Percentiles rank a stretch among this genome's conserved stretches.
Evolutionary conservation across 495 filamentous ascomycete genomes (phyloP).

Genomic region (Aspergillus haitiensis): DNA sequence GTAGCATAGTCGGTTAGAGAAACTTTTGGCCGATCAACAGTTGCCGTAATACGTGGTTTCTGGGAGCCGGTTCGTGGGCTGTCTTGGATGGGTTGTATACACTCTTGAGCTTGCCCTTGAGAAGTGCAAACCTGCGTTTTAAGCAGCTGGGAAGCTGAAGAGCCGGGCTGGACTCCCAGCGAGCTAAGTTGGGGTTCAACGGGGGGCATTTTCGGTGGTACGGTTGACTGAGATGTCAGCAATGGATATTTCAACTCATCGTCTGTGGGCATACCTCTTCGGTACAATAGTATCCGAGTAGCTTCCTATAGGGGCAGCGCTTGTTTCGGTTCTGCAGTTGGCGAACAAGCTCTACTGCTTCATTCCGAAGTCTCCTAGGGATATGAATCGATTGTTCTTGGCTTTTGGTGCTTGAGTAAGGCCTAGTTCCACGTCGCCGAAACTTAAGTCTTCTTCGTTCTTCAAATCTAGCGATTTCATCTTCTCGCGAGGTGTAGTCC

Average conservation of each 20-base stretch:
- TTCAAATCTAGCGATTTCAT: constrained; percentile 63
- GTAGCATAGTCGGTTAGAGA: constrained; percentile 71
- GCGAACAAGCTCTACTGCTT: constrained; percentile 55
- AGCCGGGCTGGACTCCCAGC: constrained; percentile 11
- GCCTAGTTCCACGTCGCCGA: not conserved
- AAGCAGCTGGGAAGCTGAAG: constrained; percentile 20
- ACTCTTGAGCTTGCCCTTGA: not conserved
- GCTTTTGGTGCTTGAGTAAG: constrained; percentile 12
- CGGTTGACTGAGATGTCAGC: constrained; percentile 30
- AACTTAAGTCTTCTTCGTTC: constrained; percentile 10
- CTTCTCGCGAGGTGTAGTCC: constrained; percentile 79
- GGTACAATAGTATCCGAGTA: constrained; percentile 83
- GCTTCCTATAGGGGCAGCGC: constrained; percentile 71
- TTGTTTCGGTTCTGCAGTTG: constrained; percentile 68
- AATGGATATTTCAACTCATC: not conserved
- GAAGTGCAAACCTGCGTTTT: too few species aligned
- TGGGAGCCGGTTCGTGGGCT: not conserved
- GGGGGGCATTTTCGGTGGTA: constrained; percentile 33
- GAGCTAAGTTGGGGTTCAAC: constrained; percentile 19
- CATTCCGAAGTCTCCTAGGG: constrained; percentile 76
- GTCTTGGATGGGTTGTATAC: not conserved
- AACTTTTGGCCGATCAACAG: constrained; percentile 23
- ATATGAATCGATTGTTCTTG: constrained; percentile 41
- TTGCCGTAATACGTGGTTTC: not conserved
- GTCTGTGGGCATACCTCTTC: constrained; percentile 38